Base-by-base conservation (phyloP, 108 stramenopile species). In the Chaetoceros muelleri region DNA sequence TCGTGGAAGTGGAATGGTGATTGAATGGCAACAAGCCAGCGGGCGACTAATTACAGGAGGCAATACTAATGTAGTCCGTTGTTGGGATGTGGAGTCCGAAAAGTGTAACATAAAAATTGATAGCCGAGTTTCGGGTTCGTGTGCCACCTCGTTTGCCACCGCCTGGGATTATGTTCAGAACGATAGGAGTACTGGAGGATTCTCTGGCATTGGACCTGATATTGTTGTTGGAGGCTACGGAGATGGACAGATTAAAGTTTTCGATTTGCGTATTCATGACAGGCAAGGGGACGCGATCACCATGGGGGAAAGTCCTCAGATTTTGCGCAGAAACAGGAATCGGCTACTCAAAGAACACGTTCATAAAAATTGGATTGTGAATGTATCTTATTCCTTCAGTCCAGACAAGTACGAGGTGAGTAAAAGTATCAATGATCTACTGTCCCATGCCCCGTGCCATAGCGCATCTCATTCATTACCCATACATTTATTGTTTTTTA, bases 51-150 rank as follows among this genome's bases (percentile, higher is more conserved):
- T 87, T 48, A 67, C 80, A 3, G 96, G 87, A n/a, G 98, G 98
- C 2, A 83, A 75, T 59, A 71, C 75, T 7, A 72, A 64, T 16
- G 34, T 49, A n/a, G 65, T 99, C 17, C 61, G 77, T 2, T 76
- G 85, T 40, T 99, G 98, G 98, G 98, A 99, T 68, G 26, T 99
- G 20, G 78, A 52, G 19, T 49, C 79, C 28, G 95, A 97, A 69
- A 79, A 84, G 28, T 70, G 74, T 23, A 46, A 48, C 2, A 60
- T 60, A 46, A 58, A 62, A 20, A 66, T 95, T 26, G 73, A 77
- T 18, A 76, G 72, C 0, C 45, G 68, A 25, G 68, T 64, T 17
- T 72, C 64, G 44, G 78, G 84, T n/a, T 72, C 82, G 1, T 78
- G 79, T 46, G 62, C 92, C 0, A 99, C 98, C 21, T 66, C 87